phyloP scores from a whole-genome alignment of 306 rosid species.

The Cercis canadensis region DNA sequence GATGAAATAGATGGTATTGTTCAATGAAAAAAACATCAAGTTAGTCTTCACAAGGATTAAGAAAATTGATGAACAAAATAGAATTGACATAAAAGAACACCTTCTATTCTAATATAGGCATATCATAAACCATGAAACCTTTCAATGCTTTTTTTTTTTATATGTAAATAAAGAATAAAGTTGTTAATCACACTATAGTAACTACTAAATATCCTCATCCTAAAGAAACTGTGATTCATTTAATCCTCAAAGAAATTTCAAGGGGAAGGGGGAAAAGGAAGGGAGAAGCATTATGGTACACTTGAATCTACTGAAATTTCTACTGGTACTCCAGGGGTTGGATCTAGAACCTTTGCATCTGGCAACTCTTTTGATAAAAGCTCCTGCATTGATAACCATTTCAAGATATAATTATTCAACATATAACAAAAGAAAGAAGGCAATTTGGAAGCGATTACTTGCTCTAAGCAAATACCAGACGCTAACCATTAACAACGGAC shows the following conservation, averaged over 20 bases:
- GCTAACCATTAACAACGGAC: too few species aligned
- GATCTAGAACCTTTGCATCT: conserved; percentile 62
- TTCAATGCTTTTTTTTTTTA: too few species aligned
- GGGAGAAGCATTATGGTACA: conserved; percentile 22
- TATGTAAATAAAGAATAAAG: too few species aligned
- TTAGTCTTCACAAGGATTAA: neutral
- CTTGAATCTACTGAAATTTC: conserved; percentile 50
- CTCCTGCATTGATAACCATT: conserved; percentile 63
- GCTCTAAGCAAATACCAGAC: neutral
- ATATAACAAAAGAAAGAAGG: conserved; percentile 14
- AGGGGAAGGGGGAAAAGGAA: neutral
- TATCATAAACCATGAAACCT: too few species aligned
- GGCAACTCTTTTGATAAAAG: conserved; percentile 76
- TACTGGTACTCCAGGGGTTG: conserved; percentile 71
- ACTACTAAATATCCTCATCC: conserved; percentile 1
- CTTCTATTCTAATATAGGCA: too few species aligned
- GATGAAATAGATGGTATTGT: too few species aligned
- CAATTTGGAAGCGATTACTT: conserved; percentile 17
- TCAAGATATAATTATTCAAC: conserved; percentile 32
- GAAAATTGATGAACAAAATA: neutral
- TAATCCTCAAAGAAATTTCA: neutral
- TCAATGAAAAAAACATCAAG: neutral
- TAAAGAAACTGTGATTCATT: conserved; percentile 4
- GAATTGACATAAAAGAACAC: too few species aligned
- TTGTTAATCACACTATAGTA: neutral